Evolutionary conservation across 2,329 filamentous ascomycete genomes (phyloP), one percentile per base, ranked within the genome.

Genomic region (Xylariaceae sp.): DNA sequence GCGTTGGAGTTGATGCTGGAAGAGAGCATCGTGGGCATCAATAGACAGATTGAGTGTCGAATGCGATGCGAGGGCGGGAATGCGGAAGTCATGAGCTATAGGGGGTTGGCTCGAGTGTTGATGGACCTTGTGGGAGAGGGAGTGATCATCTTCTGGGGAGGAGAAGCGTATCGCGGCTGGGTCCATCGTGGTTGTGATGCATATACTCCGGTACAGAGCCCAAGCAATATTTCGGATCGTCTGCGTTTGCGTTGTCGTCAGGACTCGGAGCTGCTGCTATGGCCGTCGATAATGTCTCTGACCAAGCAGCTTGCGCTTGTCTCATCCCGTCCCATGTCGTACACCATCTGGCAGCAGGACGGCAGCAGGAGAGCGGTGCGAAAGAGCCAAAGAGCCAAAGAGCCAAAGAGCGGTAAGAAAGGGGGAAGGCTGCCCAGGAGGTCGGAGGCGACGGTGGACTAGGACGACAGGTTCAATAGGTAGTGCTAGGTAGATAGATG

Each of bases 21-120:
- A 65, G 57, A 74, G 73, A 32, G 68, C 55, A 51, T 72, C 67
- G 53, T 68, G 65, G 45, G 70, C 63, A 53, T 75, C 71, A 53
- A 78, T 70, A 47, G 72, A 69, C 22, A 77, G 67, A 49, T 72
- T 63, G 61, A 74, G 59, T 63, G 65, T 63, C 56, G 67, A 50
- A 54, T 73, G 71, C 29, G 71, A 66, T 37, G 68, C 62, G 18
- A 73, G 62, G 49, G 62, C 59, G 12, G 59, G 48, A 16, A 66
- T 59, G 47, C 63, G 62, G 45, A 64, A 66, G 42, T 63, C 47
- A 18, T 59, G 56, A 19, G 57, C 29, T 12, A 52, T 51, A 40
- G 55, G 48, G 29, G 56, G 53, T 13, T 54, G 59, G 36, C 51
- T 55, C 37, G 55, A 50, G 43, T 62, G 63, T 43, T 57, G 62